These are phyloP conservation scores for Pleurotus djamor DNA, from an alignment of 768 basidiomycete genomes.

Conservation along the genomic window DNA sequence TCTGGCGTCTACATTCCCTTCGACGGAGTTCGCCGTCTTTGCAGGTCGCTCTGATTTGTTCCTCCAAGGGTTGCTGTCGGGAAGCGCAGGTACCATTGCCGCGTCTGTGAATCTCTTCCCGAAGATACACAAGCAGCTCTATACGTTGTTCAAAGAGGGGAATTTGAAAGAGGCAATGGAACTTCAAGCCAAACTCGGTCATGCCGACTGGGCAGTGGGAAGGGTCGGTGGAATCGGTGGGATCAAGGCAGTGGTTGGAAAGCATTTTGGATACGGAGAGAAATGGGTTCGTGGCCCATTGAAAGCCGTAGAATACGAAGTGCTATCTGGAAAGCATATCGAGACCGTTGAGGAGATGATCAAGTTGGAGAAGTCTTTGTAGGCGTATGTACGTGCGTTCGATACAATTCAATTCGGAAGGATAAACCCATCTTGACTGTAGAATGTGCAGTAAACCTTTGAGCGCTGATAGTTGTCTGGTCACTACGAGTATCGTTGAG, in stretches of 20 bases:
- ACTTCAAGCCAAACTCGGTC: conserved; percentile 58
- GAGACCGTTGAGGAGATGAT: conserved; percentile 43
- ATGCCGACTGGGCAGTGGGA: conserved; percentile 63
- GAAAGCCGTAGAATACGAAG: conserved; percentile 33
- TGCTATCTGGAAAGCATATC: conserved; percentile 35
- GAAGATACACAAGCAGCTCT: conserved; percentile 52
- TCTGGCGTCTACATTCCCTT: conserved; percentile 55
- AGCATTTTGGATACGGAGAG: conserved; percentile 64
- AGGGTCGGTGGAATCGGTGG: conserved; percentile 69
- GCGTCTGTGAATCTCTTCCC: conserved; percentile 62
- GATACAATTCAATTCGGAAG: neutral
- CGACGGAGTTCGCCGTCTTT: conserved; percentile 63
- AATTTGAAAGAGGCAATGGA: conserved; percentile 57
- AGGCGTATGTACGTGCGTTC: neutral
- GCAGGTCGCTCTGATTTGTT: conserved; percentile 76
- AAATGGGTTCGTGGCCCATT: conserved; percentile 48
- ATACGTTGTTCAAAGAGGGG: conserved; percentile 47
- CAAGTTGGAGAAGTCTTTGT: conserved; percentile 37
- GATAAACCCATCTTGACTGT: conserved; percentile 24
- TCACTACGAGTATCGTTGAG: too few relatives aligned
- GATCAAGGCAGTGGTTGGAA: conserved; percentile 60
- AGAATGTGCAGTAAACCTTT: conserved; percentile 36
- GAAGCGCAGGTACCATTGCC: conserved; percentile 65
- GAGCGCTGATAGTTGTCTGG: conserved; percentile 23
- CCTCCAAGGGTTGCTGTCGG: conserved; percentile 56